A percentile compares a stretch with the other conserved stretches of the same genome.
Conservation (phyloP, 306 rosid species). For the Leucaena leucocephala region DNA sequence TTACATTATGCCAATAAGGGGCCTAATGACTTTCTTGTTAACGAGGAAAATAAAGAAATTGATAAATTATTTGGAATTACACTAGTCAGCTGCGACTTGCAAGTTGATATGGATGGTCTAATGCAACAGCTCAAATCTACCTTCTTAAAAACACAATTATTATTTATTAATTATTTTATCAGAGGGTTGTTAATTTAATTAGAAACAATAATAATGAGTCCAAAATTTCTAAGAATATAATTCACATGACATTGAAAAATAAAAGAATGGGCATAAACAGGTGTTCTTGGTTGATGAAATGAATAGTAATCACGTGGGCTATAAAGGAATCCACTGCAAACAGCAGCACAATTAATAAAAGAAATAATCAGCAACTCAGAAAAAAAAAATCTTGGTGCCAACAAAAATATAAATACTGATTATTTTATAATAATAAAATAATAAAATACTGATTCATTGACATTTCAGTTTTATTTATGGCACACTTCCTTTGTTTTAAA, state of each 20-base stretch:
- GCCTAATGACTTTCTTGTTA: neutral
- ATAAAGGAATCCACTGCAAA: slow-evolving; percentile 39
- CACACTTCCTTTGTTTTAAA: too few species aligned
- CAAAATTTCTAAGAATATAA: neutral
- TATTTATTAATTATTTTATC: neutral
- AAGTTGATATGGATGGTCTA: neutral
- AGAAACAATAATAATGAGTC: neutral
- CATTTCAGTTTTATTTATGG: too few species aligned
- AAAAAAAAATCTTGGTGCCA: slow-evolving; percentile 44
- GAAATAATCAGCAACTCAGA: neutral
- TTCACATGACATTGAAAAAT: slow-evolving; percentile 19
- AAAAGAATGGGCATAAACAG: slow-evolving; percentile 10
- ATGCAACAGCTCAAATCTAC: neutral
- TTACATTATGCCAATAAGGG: neutral
- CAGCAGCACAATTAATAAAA: slow-evolving; percentile 24
- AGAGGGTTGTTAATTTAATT: neutral
- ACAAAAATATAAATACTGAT: neutral
- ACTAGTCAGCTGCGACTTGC: neutral
- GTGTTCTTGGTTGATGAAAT: slow-evolving; percentile 45
- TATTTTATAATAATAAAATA: too few species aligned
- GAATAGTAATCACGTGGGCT: slow-evolving; percentile 46
- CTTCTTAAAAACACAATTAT: neutral
- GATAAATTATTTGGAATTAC: neutral
- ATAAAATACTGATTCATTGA: too few species aligned
- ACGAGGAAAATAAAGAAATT: neutral